Evolutionary conservation across 2,329 filamentous ascomycete species (phyloP).

Genomic region (Trichophyton schoenleinii): DNA sequence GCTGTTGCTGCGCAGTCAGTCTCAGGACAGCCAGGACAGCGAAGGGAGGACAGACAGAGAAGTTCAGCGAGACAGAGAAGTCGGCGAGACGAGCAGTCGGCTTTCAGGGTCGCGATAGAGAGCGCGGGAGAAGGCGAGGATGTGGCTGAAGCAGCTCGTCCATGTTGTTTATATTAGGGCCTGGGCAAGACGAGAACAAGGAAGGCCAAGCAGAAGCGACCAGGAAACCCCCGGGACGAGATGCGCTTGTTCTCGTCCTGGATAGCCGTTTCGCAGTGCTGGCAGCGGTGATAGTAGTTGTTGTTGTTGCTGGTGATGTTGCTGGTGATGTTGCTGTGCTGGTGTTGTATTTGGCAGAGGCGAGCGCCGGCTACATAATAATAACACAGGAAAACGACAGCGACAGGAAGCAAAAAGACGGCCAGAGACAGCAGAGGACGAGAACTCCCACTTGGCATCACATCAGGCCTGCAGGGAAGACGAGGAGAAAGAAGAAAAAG

Average conservation of each 20-base stretch:
- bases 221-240: conserved; percentile 2
- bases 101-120: not conserved
- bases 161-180: conserved; percentile 8
- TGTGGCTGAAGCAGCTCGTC: conserved; percentile 12
- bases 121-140: not conserved
- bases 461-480: not conserved
- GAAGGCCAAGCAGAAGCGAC: conserved; percentile 9
- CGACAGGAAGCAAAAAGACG: not conserved
- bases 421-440: not conserved
- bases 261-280: not conserved
- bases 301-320: not conserved
- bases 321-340: not conserved
- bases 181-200: conserved; percentile 8
- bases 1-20: not conserved
- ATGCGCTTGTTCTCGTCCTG: not conserved
- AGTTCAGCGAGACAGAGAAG: not conserved
- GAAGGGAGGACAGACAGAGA: not conserved
- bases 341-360: not conserved
- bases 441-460: not conserved
- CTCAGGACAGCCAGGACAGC: not conserved
- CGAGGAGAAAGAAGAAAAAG: not conserved
- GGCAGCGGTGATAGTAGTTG: not conserved
- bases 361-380: not conserved
- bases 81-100: no score
- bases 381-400: not conserved